Evolutionary conservation across 345 rosid genomes (phyloP).

Genomic region (Acer yangbiense): DNA sequence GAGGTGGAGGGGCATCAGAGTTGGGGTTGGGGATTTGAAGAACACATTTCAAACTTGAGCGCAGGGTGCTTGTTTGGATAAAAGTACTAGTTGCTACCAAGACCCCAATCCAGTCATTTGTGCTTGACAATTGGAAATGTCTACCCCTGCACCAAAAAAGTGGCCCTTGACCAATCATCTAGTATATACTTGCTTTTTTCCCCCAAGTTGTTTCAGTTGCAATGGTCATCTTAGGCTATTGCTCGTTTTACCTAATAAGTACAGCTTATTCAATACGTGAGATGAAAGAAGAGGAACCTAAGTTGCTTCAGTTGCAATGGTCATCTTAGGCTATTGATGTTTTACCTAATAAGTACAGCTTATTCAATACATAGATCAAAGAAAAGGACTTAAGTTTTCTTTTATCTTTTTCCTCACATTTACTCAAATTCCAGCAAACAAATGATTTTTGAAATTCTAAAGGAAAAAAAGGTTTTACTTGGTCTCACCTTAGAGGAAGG

Average conservation of each 20-base stretch:
- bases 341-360: background rate
- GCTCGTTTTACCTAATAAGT: background rate
- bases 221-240: background rate
- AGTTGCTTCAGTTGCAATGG: background rate
- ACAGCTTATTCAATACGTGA: background rate
- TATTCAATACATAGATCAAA: background rate
- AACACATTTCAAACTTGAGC: background rate
- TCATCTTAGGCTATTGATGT: background rate
- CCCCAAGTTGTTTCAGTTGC: background rate
- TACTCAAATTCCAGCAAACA: slow-evolving; percentile 3
- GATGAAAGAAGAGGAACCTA: slow-evolving; percentile 6
- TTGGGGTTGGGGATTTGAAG: too few relatives aligned
- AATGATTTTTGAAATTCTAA: background rate
- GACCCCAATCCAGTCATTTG: slow-evolving; percentile 1
- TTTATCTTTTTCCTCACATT: background rate
- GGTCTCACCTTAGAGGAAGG: slow-evolving; percentile 68
- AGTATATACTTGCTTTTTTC: background rate
- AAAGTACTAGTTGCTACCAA: background rate
- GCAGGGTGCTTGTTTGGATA: background rate
- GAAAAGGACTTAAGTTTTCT: background rate
- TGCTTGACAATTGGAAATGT: background rate
- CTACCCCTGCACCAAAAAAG: background rate
- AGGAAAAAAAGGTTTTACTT: slow-evolving; percentile 1
- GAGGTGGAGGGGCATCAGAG: too few relatives aligned
- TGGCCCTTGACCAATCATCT: background rate